A percentile compares a stretch with the other conserved stretches of the same genome.
These are phyloP conservation scores for Logfia minima DNA, from an alignment of 129 eudicot species.

Conservation along the genomic window DNA sequence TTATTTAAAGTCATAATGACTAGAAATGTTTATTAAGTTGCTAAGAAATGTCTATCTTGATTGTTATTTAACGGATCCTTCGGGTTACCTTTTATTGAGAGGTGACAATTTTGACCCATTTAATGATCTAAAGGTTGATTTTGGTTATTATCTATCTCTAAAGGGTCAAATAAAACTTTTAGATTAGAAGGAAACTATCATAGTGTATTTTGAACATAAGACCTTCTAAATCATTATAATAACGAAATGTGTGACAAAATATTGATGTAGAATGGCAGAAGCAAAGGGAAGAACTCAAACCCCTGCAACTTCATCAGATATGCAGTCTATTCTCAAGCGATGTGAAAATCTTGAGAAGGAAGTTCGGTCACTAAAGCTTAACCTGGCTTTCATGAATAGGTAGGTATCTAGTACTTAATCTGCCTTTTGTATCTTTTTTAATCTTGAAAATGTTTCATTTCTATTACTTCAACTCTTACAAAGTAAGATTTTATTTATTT, in stretches of 20 bases:
- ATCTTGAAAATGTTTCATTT: background rate
- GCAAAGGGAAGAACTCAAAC: conserved; percentile 79
- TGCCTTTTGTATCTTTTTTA: background rate
- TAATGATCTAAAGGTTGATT: background rate
- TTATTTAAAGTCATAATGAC: background rate
- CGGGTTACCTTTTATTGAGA: background rate
- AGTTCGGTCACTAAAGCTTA: conserved; percentile 82
- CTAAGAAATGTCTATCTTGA: background rate
- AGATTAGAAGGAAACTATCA: background rate
- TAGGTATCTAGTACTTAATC: conserved; percentile 19
- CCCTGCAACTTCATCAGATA: conserved; percentile 72
- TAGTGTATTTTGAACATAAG: background rate
- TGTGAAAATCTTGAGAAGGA: conserved; percentile 94
- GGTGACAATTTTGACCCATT: background rate
- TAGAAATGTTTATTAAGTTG: background rate
- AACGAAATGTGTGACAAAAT: background rate
- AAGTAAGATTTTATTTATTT: background rate
- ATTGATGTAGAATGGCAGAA: conserved; percentile 78
- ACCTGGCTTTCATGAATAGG: conserved; percentile 88
- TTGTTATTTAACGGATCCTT: background rate
- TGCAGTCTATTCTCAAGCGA: conserved; percentile 69
- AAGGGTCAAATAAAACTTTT: background rate
- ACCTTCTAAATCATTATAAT: background rate
- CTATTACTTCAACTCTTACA: background rate
- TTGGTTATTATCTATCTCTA: background rate